Conservation (phyloP, 2,329 filamentous ascomycete genomes). For the Aspergillus sp. region DNA sequence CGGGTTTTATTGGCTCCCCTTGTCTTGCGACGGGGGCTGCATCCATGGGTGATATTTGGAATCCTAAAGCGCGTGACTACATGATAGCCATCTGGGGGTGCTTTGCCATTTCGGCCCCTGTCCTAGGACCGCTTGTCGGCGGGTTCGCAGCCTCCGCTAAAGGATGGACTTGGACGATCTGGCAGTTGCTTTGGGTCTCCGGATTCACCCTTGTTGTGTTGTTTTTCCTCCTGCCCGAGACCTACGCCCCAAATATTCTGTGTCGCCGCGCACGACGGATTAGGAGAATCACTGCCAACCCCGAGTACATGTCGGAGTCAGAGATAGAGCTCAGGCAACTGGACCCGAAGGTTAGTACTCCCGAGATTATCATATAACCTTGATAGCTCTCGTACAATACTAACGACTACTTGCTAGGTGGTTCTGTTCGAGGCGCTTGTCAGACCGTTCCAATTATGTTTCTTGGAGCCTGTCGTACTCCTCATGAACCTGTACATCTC, state of each 20-base stretch:
- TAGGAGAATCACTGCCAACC: constrained; percentile 56
- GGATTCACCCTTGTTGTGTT: constrained; percentile 59
- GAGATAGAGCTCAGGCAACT: constrained; percentile 49
- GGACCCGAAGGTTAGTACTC: constrained; percentile 6
- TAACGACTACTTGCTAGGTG: constrained; percentile 10
- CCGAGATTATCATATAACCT: too few relatives aligned
- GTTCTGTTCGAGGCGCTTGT: constrained; percentile 52
- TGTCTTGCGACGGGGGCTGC: constrained; percentile 48
- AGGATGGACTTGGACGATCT: constrained; percentile 23
- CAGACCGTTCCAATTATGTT: constrained; percentile 60
- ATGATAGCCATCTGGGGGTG: constrained; percentile 17
- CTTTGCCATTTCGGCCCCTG: constrained; percentile 45
- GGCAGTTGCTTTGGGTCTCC: constrained; percentile 19
- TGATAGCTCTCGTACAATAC: constrained; percentile 7
- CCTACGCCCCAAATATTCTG: constrained; percentile 59
- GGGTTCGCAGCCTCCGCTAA: constrained; percentile 57
- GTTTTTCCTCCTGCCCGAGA: constrained; percentile 63
- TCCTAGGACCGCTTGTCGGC: constrained; percentile 61
- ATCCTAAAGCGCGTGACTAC: constrained; percentile 36
- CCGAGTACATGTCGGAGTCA: constrained; percentile 53
- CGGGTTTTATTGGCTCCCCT: constrained; percentile 44
- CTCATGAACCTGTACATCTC: constrained; percentile 63
- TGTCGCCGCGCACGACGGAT: constrained; percentile 62
- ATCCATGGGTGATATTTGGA: constrained; percentile 46
- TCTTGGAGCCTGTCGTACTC: constrained; percentile 61